Base-by-base conservation (phyloP, 2,329 filamentous ascomycete genomes). In the Aspergillus texensis region DNA sequence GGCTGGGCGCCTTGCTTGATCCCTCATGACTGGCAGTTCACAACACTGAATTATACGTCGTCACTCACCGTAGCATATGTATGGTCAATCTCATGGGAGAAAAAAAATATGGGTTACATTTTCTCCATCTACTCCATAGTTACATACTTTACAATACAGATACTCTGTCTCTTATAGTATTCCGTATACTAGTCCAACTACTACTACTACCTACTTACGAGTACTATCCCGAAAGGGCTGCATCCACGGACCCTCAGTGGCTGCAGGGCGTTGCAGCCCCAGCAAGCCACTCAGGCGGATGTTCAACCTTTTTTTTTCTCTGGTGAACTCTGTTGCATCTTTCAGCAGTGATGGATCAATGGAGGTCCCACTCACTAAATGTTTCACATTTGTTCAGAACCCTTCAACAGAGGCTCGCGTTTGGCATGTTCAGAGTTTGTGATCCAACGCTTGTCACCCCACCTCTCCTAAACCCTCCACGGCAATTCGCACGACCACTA, bases 181-280 rank as follows among this genome's bases (percentile, higher is more conserved):
- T 28, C 26, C 26, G 26, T 36, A 14, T 6, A 36, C 6, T 19
- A 9, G 2, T 41, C 14, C 16, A 1, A 24, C 11, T 46, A 24
- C 21, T 24, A 19, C 14, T 24, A 24, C 16, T 24, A 21, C n/a
- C 11, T 28, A 6, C 26, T 3, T 26, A 41, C 26, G 32, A 58
- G 24, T 19, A 1, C 26, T 28, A 58, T 28, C 41, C 56, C 21
- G 24, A 50, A 32, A 24, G 12, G 57, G 41, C 39, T n/a, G 55
- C 55, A 57, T 16, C 24, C 14, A n/a, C 41, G 14, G 57, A 59
- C 48, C 57, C 48, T 59, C 45, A 59, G 30, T 59, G 56, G 56
- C 41, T 46, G 43, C 48, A 52, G 48, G 48, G 48, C 48, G 28
- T 32, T 52, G 48, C 16, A 52, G 32, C 30, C 30, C 57, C 39